Conservation (phyloP, 768 basidiomycete species). For the Candolleomyces aberdarensis region DNA sequence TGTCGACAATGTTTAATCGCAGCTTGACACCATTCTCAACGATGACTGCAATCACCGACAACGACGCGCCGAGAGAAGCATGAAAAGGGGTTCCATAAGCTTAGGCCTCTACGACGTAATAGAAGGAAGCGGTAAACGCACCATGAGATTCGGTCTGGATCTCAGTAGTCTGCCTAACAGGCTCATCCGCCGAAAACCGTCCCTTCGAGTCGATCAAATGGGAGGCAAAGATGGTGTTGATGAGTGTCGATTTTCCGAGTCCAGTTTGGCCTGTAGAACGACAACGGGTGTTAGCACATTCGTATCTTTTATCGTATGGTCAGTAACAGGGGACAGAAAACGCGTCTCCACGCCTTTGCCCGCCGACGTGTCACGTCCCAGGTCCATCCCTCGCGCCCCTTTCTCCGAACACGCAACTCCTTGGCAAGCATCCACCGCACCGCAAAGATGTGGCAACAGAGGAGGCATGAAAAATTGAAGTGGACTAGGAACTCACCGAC, state of each 20-base stretch:
- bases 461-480: background rate
- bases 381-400: background rate
- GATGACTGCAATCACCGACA: slow-evolving; percentile 58
- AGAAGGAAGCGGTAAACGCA: slow-evolving; percentile 33
- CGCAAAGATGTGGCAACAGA: background rate
- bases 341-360: background rate
- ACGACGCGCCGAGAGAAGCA: background rate
- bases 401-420: background rate
- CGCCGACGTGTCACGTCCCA: slow-evolving; percentile 9
- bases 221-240: slow-evolving; percentile 99
- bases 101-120: background rate
- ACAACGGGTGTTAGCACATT: background rate
- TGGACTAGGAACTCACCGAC: slow-evolving; percentile 62
- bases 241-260: slow-evolving; percentile 96
- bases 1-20: slow-evolving; percentile 96
- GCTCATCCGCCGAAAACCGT: slow-evolving; percentile 81
- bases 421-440: too few species aligned
- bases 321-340: background rate
- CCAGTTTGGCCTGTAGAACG: slow-evolving; percentile 82
- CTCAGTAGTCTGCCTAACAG: slow-evolving; percentile 93
- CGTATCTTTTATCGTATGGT: background rate
- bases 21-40: slow-evolving; percentile 95
- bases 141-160: slow-evolving; percentile 95
- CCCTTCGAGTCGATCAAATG: slow-evolving; percentile 99
- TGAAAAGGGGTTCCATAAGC: background rate